Conservation (phyloP, 2,329 filamentous ascomycete genomes). For the Beauveria brongniartii region DNA sequence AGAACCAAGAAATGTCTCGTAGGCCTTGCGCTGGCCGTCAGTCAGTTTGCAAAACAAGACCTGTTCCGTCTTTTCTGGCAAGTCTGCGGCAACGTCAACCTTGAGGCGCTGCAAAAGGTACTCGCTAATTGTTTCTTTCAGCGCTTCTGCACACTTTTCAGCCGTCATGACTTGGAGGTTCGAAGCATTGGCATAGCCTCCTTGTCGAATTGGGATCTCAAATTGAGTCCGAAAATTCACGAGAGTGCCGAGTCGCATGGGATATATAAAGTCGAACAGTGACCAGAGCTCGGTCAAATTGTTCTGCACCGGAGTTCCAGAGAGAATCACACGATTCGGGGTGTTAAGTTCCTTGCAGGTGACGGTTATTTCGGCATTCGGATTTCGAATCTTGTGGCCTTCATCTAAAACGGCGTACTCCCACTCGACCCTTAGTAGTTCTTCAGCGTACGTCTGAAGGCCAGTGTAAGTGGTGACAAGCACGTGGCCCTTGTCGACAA, state of each 20-base stretch:
- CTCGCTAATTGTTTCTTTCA: conserved; percentile 89
- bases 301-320: conserved; percentile 96
- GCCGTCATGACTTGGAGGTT: conserved; percentile 93
- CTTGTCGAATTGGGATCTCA: conserved; percentile 85
- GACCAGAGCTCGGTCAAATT: conserved; percentile 95
- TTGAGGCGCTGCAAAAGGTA: conserved; percentile 91
- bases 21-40: conserved; percentile 63
- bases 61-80: conserved; percentile 93
- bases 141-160: conserved; percentile 83
- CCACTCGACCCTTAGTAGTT: conserved; percentile 80
- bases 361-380: conserved; percentile 88
- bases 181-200: conserved; percentile 90
- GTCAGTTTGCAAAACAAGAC: conserved; percentile 95
- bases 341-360: conserved; percentile 92
- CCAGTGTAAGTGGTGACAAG: conserved; percentile 94
- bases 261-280: conserved; percentile 93
- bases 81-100: conserved; percentile 82
- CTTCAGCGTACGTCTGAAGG: conserved; percentile 81
- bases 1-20: conserved; percentile 72
- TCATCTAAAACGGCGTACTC: conserved; percentile 91
- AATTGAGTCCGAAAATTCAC: conserved; percentile 88
- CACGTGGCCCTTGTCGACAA: conserved; percentile 79
- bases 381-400: conserved; percentile 96
- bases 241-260: conserved; percentile 87
- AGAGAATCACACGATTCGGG: conserved; percentile 83